These are phyloP conservation scores for Populus hybrid DNA, from an alignment of 441 rosid genomes.

Conservation along the genomic window DNA sequence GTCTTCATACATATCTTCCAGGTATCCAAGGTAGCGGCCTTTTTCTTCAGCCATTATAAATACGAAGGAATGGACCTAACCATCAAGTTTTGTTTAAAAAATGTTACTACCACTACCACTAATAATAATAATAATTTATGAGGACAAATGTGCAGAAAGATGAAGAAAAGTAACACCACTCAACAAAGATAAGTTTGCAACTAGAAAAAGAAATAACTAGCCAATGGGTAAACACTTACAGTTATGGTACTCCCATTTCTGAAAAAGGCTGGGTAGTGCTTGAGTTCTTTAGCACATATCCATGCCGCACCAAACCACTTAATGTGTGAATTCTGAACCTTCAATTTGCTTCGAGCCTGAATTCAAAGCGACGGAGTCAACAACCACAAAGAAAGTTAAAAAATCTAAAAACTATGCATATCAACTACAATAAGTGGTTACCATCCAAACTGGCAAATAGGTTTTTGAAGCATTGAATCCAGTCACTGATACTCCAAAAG, in stretches of 20 bases:
- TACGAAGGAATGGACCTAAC: constrained; percentile 85
- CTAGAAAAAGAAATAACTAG: not conserved
- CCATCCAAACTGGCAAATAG: not conserved
- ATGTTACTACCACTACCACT: too few species aligned
- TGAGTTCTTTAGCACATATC: constrained; percentile 91
- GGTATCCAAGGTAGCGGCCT: constrained; percentile 74
- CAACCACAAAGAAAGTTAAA: not conserved
- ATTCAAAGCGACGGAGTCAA: not conserved
- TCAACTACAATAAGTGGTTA: not conserved
- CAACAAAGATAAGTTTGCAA: not conserved
- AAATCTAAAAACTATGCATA: not conserved
- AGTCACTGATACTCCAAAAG: not conserved
- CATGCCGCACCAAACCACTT: constrained; percentile 83
- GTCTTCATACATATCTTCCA: constrained; percentile 99
- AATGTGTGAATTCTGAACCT: constrained; percentile 70
- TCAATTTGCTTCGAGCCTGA: constrained; percentile 11
- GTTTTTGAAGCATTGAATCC: not conserved
- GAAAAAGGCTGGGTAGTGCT: constrained; percentile 84
- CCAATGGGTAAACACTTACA: constrained; percentile 41
- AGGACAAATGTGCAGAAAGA: not conserved
- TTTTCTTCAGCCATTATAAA: constrained; percentile 91
- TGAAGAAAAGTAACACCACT: not conserved
- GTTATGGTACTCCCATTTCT: constrained; percentile 78
- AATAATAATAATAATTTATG: not conserved
- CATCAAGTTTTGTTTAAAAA: not conserved